Evolutionary conservation across 176 grass and related monocot species (phyloP).

Genomic region (Aegilops bicornis): DNA sequence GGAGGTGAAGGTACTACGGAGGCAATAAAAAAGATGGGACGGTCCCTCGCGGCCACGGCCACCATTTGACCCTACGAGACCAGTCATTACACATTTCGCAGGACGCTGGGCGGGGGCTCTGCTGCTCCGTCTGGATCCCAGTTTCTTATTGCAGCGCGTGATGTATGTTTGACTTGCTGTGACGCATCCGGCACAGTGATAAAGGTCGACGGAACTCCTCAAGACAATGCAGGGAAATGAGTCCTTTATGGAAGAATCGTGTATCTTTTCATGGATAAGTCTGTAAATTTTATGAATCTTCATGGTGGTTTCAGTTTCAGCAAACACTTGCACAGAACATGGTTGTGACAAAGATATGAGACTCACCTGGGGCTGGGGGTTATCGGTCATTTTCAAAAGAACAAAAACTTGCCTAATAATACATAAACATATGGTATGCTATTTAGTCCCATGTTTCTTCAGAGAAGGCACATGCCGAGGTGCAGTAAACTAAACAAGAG

Average conservation of each 20-base stretch:
- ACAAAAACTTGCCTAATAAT: not conserved
- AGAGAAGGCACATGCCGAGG: not conserved
- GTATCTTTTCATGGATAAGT: not conserved
- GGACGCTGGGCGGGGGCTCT: not conserved
- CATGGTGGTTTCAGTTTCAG: not conserved
- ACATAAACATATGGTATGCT: not conserved
- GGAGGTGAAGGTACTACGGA: constrained; percentile 32
- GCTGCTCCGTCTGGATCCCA: constrained; percentile 24
- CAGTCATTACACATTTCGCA: constrained; percentile 10
- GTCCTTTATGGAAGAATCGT: not conserved
- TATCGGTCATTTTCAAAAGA: constrained; percentile 24
- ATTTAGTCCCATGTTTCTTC: not conserved
- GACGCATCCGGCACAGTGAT: not conserved
- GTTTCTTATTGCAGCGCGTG: constrained; percentile 13
- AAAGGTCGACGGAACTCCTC: not conserved
- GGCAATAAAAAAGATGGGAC: constrained; percentile 1
- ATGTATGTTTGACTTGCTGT: constrained; percentile 26
- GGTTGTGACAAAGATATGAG: not conserved
- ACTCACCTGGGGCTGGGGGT: not conserved
- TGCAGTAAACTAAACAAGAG: not conserved
- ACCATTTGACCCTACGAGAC: constrained; percentile 25
- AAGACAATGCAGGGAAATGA: not conserved
- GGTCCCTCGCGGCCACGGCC: constrained; percentile 10
- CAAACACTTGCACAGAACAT: not conserved
- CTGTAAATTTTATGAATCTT: constrained; percentile 2